Conservation (phyloP, 306 rosid species). For the Medicago arabica region DNA sequence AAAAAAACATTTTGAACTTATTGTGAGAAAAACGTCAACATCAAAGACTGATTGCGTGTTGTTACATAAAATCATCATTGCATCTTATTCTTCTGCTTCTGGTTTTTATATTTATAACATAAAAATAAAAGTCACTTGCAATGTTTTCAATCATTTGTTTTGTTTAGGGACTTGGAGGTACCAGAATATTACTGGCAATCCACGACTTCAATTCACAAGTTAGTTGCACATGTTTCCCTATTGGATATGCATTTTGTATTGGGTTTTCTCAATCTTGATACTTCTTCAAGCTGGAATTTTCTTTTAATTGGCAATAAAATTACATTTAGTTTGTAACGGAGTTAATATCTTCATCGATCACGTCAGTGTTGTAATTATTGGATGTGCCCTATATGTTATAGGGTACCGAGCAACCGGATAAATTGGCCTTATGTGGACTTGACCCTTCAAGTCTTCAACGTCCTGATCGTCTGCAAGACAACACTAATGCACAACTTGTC, state of each 20-base stretch:
- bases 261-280: constrained; percentile 32
- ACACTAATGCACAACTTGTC: constrained; percentile 63
- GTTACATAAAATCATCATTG: not conserved
- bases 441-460: constrained; percentile 79
- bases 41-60: not conserved
- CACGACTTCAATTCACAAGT: constrained; percentile 76
- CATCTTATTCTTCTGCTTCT: constrained; percentile 18
- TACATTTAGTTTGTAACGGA: constrained; percentile 36
- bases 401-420: constrained; percentile 73
- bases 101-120: constrained; percentile 19
- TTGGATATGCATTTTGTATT: constrained; percentile 27
- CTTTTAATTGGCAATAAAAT: constrained; percentile 50
- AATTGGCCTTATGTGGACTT: constrained; percentile 85
- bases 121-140: constrained; percentile 26
- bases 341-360: constrained; percentile 31
- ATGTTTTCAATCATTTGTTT: constrained; percentile 38
- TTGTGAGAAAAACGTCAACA: no score
- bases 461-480: constrained; percentile 89
- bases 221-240: constrained; percentile 44
- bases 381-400: constrained; percentile 41
- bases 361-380: constrained; percentile 39
- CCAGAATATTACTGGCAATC: constrained; percentile 76
- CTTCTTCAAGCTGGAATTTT: constrained; percentile 34
- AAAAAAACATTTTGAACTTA: no score
- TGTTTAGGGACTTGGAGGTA: constrained; percentile 72